Evolutionary conservation across 306 rosid species (phyloP).

Genomic region (Comarum palustre): DNA sequence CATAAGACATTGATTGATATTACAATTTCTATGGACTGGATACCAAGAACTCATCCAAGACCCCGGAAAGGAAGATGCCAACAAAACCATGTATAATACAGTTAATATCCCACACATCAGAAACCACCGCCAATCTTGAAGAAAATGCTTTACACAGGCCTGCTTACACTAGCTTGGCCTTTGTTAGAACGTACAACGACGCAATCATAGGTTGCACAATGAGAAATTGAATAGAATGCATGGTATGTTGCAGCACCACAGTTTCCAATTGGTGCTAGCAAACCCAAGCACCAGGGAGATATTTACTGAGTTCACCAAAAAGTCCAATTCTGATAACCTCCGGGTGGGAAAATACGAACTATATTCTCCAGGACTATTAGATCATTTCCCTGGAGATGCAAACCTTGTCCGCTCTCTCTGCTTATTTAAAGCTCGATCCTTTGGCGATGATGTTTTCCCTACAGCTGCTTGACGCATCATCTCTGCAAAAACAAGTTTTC

Average conservation of each 20-base stretch:
- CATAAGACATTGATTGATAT: conserved; percentile 43
- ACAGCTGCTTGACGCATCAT: conserved; percentile 89
- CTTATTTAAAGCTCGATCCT: conserved; percentile 63
- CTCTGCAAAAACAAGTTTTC: conserved; percentile 46
- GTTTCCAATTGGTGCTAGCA: conserved; percentile 16
- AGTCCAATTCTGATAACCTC: conserved; percentile 35
- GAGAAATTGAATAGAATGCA: conserved; percentile 31
- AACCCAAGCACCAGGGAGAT: conserved; percentile 21
- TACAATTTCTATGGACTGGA: conserved; percentile 41
- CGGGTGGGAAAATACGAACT: conserved; percentile 16
- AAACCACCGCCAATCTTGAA: conserved; percentile 11
- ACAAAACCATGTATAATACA: conserved; percentile 17
- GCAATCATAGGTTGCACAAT: conserved; percentile 20
- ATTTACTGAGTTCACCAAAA: conserved; percentile 30
- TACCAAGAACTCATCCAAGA: conserved; percentile 7
- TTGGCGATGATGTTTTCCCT: conserved; percentile 87
- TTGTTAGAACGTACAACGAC: conserved; percentile 16
- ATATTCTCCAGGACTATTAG: conserved; percentile 24
- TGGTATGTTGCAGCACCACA: conserved; percentile 21
- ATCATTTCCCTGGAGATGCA: conserved; percentile 79
- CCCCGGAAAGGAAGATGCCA: conserved; percentile 13
- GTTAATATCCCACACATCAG: not conserved
- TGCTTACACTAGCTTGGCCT: conserved; percentile 35
- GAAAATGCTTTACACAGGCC: conserved; percentile 41
- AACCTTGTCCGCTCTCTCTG: conserved; percentile 86